Base-by-base conservation (phyloP, 495 filamentous ascomycete species). In the Aspergillus incahuasiensis region DNA sequence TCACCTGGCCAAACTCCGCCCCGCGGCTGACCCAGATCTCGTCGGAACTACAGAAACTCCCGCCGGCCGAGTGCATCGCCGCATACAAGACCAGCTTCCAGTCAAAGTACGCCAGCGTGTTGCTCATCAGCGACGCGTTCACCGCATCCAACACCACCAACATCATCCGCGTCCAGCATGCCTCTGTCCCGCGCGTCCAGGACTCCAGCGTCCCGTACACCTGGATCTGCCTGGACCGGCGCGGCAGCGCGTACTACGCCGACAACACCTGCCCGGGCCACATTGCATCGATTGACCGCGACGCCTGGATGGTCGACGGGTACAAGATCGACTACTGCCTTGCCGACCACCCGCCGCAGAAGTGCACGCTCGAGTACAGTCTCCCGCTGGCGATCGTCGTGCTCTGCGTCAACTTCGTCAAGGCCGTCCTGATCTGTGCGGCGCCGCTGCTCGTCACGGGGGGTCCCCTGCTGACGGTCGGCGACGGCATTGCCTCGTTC, bases 401-500 rank as follows among this genome's bases (percentile, higher is more conserved):
- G 21, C 35, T 57, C 9, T 9, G 35, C 0, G 40, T 38, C 22
- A 62, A 55, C 25, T 8, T 57, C 7, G 28, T 46, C 13, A 58
- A 56, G 47, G 49, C 55, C 7, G 45, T 57, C 8, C 41, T 49
- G 9, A 40, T 51, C 22, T 44, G 34, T 20, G 39, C 46, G 18
- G n/a, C 30, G 18, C 25, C 44, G 12, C 1, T 45, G 1, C 12
- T 45, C 11, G 5, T 32, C 22, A 28, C 12, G 22, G 32, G 2
- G 8, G 9, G 9, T 2, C 48, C 54, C 1, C 20, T 59, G 13
- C 18, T 63, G 48, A 63, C 52, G 0, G 34, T 57, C 3, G 60
- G 60, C 2, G 60, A 63, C 30, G 56, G 56, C 15, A n/a, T 63
- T 9, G 42, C 48, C 6, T 63, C 60, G 2, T 63, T 63, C 12